Evolutionary conservation across 768 basidiomycete species (phyloP).

Genomic region (Phylloporus arenicola): DNA sequence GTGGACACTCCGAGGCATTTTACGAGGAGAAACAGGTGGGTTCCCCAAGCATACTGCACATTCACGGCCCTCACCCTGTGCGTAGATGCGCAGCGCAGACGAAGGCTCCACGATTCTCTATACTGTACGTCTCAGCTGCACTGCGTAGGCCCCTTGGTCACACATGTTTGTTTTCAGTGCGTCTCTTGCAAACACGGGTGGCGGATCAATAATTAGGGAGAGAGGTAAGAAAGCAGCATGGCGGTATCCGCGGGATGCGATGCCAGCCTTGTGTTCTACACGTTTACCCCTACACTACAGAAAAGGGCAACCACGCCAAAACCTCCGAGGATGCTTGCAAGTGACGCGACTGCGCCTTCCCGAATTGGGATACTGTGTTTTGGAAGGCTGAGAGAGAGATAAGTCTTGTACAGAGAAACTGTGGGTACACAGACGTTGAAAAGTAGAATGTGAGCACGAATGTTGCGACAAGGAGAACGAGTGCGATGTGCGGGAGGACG

Average conservation of each 20-base stretch:
- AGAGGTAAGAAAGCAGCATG: slow-evolving; percentile 1
- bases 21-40: slow-evolving; percentile 85
- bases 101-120: slow-evolving; percentile 94
- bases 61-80: background rate
- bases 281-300: slow-evolving; percentile 29
- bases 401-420: background rate
- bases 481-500: slow-evolving; percentile 69
- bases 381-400: slow-evolving; percentile 53
- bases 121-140: slow-evolving; percentile 55
- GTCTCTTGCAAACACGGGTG: slow-evolving; percentile 72
- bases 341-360: slow-evolving; percentile 64
- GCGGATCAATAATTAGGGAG: slow-evolving; percentile 67
- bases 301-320: slow-evolving; percentile 89
- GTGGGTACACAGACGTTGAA: slow-evolving; percentile 56
- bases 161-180: slow-evolving; percentile 45
- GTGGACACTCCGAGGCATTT: slow-evolving; percentile 79
- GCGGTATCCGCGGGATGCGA: background rate
- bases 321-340: slow-evolving; percentile 77
- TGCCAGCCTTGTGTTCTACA: slow-evolving; percentile 19
- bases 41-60: background rate
- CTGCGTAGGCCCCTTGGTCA: background rate
- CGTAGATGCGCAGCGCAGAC: slow-evolving; percentile 80
- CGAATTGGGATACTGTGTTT: slow-evolving; percentile 60
- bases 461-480: slow-evolving; percentile 64
- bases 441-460: slow-evolving; percentile 90